Conservation (phyloP, 163 green algal species). For the Chloroidium sp. region DNA sequence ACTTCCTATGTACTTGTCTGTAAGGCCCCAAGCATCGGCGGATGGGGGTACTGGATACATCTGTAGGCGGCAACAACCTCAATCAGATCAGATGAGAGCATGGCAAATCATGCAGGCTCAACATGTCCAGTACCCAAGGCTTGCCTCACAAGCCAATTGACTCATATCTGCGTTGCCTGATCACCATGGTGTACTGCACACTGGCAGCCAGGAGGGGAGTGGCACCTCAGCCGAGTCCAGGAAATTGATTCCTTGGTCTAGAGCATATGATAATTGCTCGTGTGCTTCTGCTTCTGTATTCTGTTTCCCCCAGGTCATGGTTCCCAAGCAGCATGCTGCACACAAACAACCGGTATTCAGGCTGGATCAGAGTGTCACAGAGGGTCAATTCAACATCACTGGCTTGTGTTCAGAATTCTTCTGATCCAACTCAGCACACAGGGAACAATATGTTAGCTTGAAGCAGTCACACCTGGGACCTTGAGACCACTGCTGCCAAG, state of each 20-base stretch:
- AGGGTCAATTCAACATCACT: too few species aligned
- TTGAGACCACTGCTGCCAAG: constrained; percentile 6
- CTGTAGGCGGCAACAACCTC: too few species aligned
- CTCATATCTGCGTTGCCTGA: neutral
- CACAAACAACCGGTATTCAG: neutral
- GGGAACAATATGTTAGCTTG: neutral
- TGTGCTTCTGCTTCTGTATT: constrained; percentile 62
- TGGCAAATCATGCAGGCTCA: neutral
- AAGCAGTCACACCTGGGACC: neutral
- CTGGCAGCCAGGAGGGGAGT: neutral
- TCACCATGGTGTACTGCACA: constrained; percentile 2
- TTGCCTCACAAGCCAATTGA: neutral
- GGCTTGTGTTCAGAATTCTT: too few species aligned
- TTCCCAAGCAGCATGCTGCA: constrained; percentile 53
- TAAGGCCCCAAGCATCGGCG: constrained; percentile 22
- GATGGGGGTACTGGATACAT: too few species aligned
- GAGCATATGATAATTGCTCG: constrained; percentile 41
- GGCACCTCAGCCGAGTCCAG: constrained; percentile 75
- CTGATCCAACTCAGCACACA: too few species aligned
- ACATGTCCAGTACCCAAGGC: neutral
- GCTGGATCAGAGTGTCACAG: too few species aligned
- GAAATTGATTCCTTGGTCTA: constrained; percentile 63
- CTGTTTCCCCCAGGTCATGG: constrained; percentile 61
- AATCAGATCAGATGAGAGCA: too few species aligned
- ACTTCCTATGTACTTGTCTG: constrained; percentile 61